Evolutionary conservation across 2,329 filamentous ascomycete species (phyloP).

Genomic region (Chalaropsis ovoidea): DNA sequence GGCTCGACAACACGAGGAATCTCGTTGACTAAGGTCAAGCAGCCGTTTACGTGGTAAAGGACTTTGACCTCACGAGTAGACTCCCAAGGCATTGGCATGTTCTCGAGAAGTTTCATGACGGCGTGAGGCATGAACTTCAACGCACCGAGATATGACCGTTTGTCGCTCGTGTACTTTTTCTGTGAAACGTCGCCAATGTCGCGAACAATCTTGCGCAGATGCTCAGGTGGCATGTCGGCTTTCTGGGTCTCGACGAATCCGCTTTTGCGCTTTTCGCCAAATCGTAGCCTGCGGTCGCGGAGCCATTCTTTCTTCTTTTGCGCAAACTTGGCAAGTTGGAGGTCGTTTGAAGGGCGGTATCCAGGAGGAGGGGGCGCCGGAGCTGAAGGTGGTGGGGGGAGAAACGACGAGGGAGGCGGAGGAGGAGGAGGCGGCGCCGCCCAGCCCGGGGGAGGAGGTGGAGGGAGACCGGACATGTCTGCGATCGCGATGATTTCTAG

Average conservation of each 20-base stretch:
- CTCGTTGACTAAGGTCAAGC: conserved; percentile 93
- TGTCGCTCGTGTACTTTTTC: conserved; percentile 98
- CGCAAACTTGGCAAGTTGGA: conserved; percentile 84
- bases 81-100: conserved; percentile 99
- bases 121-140: conserved; percentile 99
- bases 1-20: conserved; percentile 93
- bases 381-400: conserved; percentile 49
- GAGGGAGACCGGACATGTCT: conserved; percentile 43
- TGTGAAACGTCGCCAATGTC: conserved; percentile 99
- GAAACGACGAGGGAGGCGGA: conserved; percentile 47
- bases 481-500: background rate
- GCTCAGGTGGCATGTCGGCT: conserved; percentile 96
- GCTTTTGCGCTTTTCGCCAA: conserved; percentile 91
- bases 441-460: conserved; percentile 50
- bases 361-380: conserved; percentile 65
- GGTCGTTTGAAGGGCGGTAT: conserved; percentile 68
- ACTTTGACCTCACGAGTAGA: conserved; percentile 93
- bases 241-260: conserved; percentile 98
- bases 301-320: conserved; percentile 99
- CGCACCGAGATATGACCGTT: conserved; percentile 92
- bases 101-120: conserved; percentile 91
- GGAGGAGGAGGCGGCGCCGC: conserved; percentile 41
- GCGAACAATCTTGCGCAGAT: conserved; percentile 94
- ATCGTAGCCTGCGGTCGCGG: conserved; percentile 77
- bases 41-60: conserved; percentile 95